Base-by-base conservation (phyloP, 2,329 filamentous ascomycete genomes). In the Exophiala dermatitidis region DNA sequence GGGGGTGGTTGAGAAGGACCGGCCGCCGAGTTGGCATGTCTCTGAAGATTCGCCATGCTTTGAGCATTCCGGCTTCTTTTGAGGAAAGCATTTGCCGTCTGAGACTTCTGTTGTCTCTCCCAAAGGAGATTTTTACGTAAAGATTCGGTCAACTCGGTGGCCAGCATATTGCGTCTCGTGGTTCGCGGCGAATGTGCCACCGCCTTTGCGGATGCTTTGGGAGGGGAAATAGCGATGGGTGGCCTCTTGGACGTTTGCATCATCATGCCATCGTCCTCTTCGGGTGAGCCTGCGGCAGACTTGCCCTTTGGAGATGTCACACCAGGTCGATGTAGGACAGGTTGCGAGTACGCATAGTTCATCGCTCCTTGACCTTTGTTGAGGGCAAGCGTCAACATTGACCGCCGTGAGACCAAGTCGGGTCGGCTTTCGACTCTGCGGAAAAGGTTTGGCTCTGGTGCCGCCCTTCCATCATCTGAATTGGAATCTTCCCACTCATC, bases 61-160 rank as follows among this genome's bases (percentile, higher is more conserved):
- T 91, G 87, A 2, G 91, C 88, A 19, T 90, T 95, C 68, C 96
- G 90, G 55, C 89, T 80, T 58, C 91, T 83, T 76, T 95, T 94
- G 53, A 95, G 78, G 50, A 91, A 88, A 1, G 90, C 89, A 60
- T 91, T 90, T 64, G 85, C 88, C 5, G 89, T 91, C 33, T 87
- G 86, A 54, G 88, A 89, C 78, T 93, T 95, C 67, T 97, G 91
- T 66, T 95, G 89, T 48, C 93, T 85, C 69, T 98, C 93, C 87
- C 89, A 95, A 10, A 97, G 80, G 10, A 98, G 83, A 64, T 96
- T 88, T 63, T 90, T 87, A 26, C 93, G 83, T 2, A 98, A 82
- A 26, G 89, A 95, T 68, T 95, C 90, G 2, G 91, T 96, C 50
- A 98, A 76, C 73, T 98, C 93, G 0, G 88, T 94, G 5, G 88